phyloP scores from a whole-genome alignment of 306 rosid species.

The Alnus glutinosa region DNA sequence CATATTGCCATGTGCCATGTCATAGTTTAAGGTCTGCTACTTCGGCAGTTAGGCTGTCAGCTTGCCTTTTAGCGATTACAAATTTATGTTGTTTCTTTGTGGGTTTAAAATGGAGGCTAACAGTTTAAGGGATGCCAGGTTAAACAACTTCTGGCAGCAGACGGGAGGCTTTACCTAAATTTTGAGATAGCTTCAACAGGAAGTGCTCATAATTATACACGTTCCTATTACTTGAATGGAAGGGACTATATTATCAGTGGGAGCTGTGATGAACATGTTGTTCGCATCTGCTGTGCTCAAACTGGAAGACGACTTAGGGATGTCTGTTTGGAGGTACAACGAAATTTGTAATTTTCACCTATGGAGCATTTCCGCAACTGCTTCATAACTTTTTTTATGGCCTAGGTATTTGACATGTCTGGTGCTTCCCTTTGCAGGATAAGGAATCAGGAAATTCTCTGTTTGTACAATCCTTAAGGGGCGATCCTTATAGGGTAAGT shows the following conservation, averaged over 20 bases:
- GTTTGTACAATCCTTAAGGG: conserved; percentile 88
- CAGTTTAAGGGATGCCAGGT: conserved; percentile 40
- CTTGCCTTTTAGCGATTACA: not conserved
- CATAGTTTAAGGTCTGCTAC: not conserved
- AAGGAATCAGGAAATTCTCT: conserved; percentile 53
- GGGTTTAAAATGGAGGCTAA: not conserved
- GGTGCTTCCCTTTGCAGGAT: conserved; percentile 51
- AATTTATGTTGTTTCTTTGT: conserved; percentile 7
- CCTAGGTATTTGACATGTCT: not conserved
- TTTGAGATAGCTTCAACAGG: conserved; percentile 74
- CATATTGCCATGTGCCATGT: not conserved
- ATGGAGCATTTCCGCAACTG: not conserved
- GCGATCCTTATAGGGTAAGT: conserved; percentile 81
- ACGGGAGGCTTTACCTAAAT: conserved; percentile 76
- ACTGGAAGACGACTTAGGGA: conserved; percentile 82
- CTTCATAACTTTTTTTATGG: not conserved
- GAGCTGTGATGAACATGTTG: conserved; percentile 82
- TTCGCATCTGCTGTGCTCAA: conserved; percentile 82
- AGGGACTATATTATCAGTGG: conserved; percentile 85
- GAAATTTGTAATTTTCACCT: not conserved
- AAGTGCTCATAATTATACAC: conserved; percentile 76
- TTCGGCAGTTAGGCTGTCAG: not conserved
- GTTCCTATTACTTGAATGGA: conserved; percentile 86
- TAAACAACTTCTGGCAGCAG: conserved; percentile 73
- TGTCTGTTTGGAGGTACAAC: conserved; percentile 68